Conservation (phyloP, 139 green algal genomes). For the Haematococcus lacustris region DNA sequence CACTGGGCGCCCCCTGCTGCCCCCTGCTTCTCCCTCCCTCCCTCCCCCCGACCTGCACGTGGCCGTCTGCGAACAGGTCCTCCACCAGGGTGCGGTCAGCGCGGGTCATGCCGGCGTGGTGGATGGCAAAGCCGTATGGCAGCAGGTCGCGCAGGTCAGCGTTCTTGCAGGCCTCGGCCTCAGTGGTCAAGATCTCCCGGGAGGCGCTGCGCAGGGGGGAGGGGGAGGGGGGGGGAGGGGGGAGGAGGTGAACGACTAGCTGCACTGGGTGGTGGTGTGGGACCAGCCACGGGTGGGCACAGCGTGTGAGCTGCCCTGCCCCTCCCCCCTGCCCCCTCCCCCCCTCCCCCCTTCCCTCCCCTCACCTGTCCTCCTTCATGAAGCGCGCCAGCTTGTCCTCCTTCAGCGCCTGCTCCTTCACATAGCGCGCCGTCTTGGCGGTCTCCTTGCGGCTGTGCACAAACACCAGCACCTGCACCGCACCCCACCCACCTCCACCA, state of each 20-base stretch:
- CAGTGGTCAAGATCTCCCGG: constrained; percentile 77
- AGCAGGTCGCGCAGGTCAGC: constrained; percentile 83
- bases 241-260: no score
- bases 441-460: constrained; percentile 98
- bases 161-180: constrained; percentile 82
- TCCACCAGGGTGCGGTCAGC: constrained; percentile 92
- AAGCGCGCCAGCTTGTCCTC: constrained; percentile 73
- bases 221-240: neutral
- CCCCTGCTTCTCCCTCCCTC: no score
- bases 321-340: no score
- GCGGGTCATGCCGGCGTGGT: constrained; percentile 92
- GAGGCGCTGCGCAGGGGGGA: constrained; percentile 33
- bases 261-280: no score
- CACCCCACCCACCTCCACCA: no score
- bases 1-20: no score
- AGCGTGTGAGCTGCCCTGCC: no score
- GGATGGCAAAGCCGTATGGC: constrained; percentile 93
- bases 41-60: constrained; percentile 84
- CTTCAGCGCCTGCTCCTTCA: constrained; percentile 75
- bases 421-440: constrained; percentile 87
- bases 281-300: no score
- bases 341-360: no score
- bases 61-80: constrained; percentile 93
- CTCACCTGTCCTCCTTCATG: constrained; percentile 58
- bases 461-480: constrained; percentile 88